Evolutionary conservation across 805 yeast species (phyloP).

Genomic region (Barnettozyma vustinii): DNA sequence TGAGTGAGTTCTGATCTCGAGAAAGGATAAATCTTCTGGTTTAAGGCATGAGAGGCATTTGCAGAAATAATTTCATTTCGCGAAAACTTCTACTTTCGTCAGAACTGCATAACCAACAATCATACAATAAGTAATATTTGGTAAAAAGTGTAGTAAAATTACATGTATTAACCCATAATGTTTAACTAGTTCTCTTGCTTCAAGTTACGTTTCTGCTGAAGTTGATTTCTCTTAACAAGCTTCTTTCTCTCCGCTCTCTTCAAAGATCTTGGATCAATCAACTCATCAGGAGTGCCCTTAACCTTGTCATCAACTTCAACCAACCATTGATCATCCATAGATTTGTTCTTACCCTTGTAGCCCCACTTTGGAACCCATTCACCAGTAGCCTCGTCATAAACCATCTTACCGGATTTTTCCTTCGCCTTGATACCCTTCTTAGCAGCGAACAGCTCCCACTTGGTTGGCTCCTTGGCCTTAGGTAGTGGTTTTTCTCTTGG

Average conservation of each 20-base stretch:
- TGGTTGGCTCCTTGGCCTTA: slow-evolving; percentile 85
- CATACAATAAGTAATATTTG: neutral
- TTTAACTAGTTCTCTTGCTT: slow-evolving; percentile 28
- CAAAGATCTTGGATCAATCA: slow-evolving; percentile 83
- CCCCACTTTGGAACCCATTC: slow-evolving; percentile 99
- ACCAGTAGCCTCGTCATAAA: slow-evolving; percentile 81
- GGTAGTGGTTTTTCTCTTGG: slow-evolving; percentile 97
- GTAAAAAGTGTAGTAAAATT: neutral
- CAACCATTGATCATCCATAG: slow-evolving; percentile 85
- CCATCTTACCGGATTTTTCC: slow-evolving; percentile 84
- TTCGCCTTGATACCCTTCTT: slow-evolving; percentile 91
- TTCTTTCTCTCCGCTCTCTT: slow-evolving; percentile 78
- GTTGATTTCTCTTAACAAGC: slow-evolving; percentile 75
- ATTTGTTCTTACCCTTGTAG: slow-evolving; percentile 87
- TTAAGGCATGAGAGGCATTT: neutral
- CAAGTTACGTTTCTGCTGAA: slow-evolving; percentile 80
- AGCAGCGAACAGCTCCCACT: slow-evolving; percentile 96
- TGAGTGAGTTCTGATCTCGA: neutral
- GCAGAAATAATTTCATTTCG: neutral
- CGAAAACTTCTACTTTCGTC: neutral
- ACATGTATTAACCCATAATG: neutral
- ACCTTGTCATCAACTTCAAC: slow-evolving; percentile 86
- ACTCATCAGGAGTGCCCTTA: slow-evolving; percentile 51
- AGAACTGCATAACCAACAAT: neutral
- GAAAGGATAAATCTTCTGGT: too few species aligned